phyloP scores from a whole-genome alignment of 179 eudicot genomes.

The Amaranthus tricolor region DNA sequence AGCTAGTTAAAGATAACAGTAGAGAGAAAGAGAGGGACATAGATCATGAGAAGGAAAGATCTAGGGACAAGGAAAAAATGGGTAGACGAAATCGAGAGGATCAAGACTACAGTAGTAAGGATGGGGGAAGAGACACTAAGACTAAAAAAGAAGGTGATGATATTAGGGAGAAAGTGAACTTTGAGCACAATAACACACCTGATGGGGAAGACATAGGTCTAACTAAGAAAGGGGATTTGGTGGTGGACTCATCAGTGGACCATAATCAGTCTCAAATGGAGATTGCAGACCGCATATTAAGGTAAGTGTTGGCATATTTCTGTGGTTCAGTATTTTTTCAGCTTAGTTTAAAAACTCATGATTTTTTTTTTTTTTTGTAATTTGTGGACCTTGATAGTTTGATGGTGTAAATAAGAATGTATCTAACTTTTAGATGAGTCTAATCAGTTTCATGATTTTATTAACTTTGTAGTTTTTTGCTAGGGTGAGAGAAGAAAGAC shows the following conservation, averaged over 20 bases:
- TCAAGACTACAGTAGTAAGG: constrained; percentile 46
- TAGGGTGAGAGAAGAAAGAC: constrained; percentile 85
- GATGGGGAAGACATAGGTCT: constrained; percentile 35
- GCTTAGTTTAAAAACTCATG: background rate
- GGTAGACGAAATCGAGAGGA: constrained; percentile 56
- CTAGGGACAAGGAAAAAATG: constrained; percentile 43
- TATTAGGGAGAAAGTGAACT: constrained; percentile 34
- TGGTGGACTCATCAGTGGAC: constrained; percentile 31
- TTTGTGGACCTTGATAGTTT: background rate
- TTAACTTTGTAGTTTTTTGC: background rate
- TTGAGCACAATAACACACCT: constrained; percentile 28
- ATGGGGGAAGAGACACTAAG: constrained; percentile 40
- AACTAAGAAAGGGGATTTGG: constrained; percentile 34
- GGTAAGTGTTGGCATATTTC: constrained; percentile 39
- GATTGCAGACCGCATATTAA: constrained; percentile 62
- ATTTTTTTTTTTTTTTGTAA: background rate
- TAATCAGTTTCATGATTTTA: background rate
- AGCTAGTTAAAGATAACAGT: constrained; percentile 41
- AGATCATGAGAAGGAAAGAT: constrained; percentile 43
- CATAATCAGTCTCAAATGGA: constrained; percentile 39
- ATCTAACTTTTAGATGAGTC: background rate
- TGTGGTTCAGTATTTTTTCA: background rate
- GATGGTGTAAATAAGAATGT: background rate
- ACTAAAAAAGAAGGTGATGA: constrained; percentile 33
- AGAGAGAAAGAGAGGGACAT: constrained; percentile 41